Percentiles rank a stretch among this genome's conserved stretches.
phyloP scores from a whole-genome alignment of 345 rosid genomes.

The Physaria fendleri region DNA sequence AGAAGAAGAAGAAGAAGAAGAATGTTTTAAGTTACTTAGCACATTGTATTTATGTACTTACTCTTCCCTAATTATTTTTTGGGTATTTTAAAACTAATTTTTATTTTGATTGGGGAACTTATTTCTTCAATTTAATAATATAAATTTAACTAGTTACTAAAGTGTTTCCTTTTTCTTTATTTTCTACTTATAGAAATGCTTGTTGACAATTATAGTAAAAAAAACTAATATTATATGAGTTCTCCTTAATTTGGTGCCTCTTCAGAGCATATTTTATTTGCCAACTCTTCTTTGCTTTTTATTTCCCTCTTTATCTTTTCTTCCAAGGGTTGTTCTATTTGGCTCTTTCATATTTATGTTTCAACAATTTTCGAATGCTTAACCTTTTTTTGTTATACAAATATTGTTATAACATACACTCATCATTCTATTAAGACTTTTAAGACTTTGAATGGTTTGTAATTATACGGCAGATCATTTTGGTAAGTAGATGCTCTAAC shows the following conservation, averaged over 20 bases:
- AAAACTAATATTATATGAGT: constrained; percentile 10
- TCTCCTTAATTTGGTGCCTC: not conserved
- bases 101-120: not conserved
- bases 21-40: constrained; percentile 10
- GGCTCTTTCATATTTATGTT: not conserved
- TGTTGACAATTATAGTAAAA: constrained; percentile 12
- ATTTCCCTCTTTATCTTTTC: no score
- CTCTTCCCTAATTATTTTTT: not conserved
- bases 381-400: not conserved
- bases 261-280: constrained; percentile 4
- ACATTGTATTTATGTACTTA: constrained; percentile 23
- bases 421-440: not conserved
- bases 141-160: not conserved
- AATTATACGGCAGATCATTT: no score
- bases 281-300: constrained; percentile 2
- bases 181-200: constrained; percentile 7
- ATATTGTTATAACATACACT: not conserved
- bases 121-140: not conserved
- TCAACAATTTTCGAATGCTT: not conserved
- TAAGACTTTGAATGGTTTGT: no score
- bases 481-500: no score
- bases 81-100: not conserved
- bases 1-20: no score
- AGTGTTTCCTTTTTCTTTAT: constrained; percentile 1
- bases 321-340: no score